Evolutionary conservation across 2,329 filamentous ascomycete species (phyloP), one percentile per base, ranked within the genome.

Genomic region (Diaporthe nobilis): DNA sequence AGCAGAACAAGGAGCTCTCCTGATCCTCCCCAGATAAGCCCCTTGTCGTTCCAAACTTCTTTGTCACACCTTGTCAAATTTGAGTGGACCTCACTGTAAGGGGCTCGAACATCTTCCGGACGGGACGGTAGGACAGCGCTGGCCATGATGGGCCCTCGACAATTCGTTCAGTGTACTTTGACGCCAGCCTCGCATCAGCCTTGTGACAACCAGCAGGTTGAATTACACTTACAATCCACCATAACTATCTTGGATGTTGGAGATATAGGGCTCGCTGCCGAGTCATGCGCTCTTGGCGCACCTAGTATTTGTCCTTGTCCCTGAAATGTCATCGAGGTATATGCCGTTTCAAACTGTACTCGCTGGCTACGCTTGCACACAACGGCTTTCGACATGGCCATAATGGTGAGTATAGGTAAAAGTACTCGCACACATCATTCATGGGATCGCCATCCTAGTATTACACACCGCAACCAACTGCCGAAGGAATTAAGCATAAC

Each of bases 221-320:
- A 42, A 70, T 55, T 70, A 53, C 12, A 13, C 31, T 55, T 53
- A 8, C 22, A 8, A 39, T 22, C 44, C 12, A 51, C 47, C 44
- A n/a, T 7, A 12, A 8, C 20, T 2, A 8, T 20, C 2, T 39
- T 39, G 47, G 28, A 20, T 25, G 22, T 28, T 55, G 65, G 34
- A 20, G 4, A 8, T 7, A 4, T 70, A 49, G 31, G 12, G 49
- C 15, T 13, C 13, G 65, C 20, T n/a, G 65, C n/a, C 65, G 65
- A 70, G 65, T 70, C 65, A 70, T 70, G 65, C 15, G 17, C 49
- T 55, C 65, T 70, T 55, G 65, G 65, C 49, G 28, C 34, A 20
- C 31, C 8, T n/a, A 13, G 22, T 22, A 20, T 39, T 22, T 39
- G 13, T 28, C 39, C 22, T n/a, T 22, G 28, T 55, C n/a, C 22